These are phyloP conservation scores for Fraxinus greggii DNA, from an alignment of 305 asterid species.

Conservation along the genomic window DNA sequence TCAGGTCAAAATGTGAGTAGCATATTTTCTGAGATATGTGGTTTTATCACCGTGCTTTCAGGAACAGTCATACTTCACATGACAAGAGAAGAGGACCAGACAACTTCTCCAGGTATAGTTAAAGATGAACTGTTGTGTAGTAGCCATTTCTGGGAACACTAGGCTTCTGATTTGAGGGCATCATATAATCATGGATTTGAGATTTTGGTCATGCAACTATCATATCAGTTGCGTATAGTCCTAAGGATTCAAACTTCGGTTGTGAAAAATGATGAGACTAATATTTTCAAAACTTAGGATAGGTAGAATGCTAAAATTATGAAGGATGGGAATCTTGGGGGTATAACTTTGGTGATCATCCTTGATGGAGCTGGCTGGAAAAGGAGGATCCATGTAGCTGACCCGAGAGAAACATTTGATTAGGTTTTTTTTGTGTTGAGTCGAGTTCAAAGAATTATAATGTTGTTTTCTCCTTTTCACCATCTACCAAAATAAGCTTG, in stretches of 20 bases:
- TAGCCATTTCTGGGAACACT: not conserved
- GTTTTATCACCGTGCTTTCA: conserved; percentile 45
- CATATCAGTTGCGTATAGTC: not conserved
- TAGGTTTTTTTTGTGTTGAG: too few relatives aligned
- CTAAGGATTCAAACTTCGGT: not conserved
- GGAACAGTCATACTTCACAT: conserved; percentile 46
- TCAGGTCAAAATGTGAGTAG: conserved; percentile 43
- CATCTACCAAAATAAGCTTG: not conserved
- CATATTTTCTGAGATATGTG: conserved; percentile 47
- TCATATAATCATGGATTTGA: not conserved
- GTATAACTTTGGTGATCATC: not conserved
- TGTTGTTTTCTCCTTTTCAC: not conserved
- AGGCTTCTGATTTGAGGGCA: not conserved
- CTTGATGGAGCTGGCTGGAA: not conserved
- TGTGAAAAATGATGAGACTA: not conserved
- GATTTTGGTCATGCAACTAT: not conserved
- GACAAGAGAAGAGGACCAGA: conserved; percentile 43
- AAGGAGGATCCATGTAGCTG: not conserved
- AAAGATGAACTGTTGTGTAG: not conserved
- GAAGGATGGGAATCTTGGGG: not conserved
- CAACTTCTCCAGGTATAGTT: conserved; percentile 29
- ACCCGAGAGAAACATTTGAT: not conserved
- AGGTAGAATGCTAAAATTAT: not conserved
- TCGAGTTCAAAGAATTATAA: not conserved
- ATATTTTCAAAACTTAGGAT: not conserved